Conservation (phyloP, 2,329 filamentous ascomycete genomes). For the Neonectria sp. region DNA sequence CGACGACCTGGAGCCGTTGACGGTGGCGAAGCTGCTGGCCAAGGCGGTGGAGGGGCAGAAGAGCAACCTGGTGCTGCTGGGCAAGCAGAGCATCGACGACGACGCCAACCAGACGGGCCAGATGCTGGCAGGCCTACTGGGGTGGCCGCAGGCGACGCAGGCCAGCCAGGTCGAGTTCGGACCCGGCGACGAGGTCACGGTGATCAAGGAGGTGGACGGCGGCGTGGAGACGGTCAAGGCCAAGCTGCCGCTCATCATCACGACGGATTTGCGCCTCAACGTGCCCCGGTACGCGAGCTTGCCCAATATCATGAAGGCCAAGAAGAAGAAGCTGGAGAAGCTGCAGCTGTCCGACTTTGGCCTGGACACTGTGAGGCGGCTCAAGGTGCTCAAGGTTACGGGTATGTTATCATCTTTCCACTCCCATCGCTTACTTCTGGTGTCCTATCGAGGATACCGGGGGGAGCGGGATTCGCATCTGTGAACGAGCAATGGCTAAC, state of each 20-base stretch:
- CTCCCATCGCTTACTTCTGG: background rate
- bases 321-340: constrained; percentile 99
- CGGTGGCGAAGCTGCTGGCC: constrained; percentile 91
- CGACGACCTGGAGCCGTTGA: constrained; percentile 86
- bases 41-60: constrained; percentile 87
- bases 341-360: constrained; percentile 88
- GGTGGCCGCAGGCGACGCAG: constrained; percentile 96
- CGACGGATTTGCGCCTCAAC: constrained; percentile 94
- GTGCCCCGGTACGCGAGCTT: constrained; percentile 95
- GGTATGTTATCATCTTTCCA: constrained; percentile 66
- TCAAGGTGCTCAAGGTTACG: constrained; percentile 92
- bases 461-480: background rate
- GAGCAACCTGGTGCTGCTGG: constrained; percentile 92
- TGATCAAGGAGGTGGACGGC: constrained; percentile 94
- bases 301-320: constrained; percentile 99
- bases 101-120: constrained; percentile 96
- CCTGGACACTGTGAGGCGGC: constrained; percentile 78
- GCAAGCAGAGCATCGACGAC: constrained; percentile 99
- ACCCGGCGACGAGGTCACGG: constrained; percentile 78
- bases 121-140: constrained; percentile 94
- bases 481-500: constrained; percentile 21
- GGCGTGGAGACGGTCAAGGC: constrained; percentile 91
- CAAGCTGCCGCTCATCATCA: constrained; percentile 93
- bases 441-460: background rate
- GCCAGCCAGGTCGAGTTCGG: constrained; percentile 87